Evolutionary conservation across 352 stramenopile species (phyloP).

Genomic region (Phytophthora hibernalis): DNA sequence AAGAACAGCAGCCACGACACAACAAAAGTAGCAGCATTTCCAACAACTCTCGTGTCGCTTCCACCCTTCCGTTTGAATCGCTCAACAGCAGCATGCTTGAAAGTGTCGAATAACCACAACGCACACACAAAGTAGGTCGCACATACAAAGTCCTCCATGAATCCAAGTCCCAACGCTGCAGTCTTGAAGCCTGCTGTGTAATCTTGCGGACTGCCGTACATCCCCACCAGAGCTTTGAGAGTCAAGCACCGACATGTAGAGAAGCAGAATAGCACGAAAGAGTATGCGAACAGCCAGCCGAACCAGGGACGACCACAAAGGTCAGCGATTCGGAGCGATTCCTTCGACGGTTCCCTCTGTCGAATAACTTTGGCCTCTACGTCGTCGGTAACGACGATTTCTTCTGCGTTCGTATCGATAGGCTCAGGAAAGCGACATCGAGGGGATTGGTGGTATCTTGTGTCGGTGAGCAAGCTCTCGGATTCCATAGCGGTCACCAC

Average conservation of each 20-base stretch:
- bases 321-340: slow-evolving; percentile 4
- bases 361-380: slow-evolving; percentile 14
- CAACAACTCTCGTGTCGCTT: background rate
- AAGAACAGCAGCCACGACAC: slow-evolving; percentile 37
- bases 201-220: slow-evolving; percentile 23
- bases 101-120: slow-evolving; percentile 32
- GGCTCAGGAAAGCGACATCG: slow-evolving; percentile 20
- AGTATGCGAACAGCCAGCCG: slow-evolving; percentile 29
- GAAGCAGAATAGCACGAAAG: slow-evolving; percentile 28
- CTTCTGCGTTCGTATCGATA: background rate
- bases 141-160: slow-evolving; percentile 40
- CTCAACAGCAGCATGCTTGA: background rate
- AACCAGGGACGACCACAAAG: slow-evolving; percentile 15
- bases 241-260: slow-evolving; percentile 23
- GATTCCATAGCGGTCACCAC: slow-evolving; percentile 20
- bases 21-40: slow-evolving; percentile 9
- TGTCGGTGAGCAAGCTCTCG: slow-evolving; percentile 12
- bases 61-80: background rate
- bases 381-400: background rate
- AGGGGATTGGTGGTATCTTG: slow-evolving; percentile 18
- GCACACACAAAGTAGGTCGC: slow-evolving; percentile 31
- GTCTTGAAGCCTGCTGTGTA: slow-evolving; percentile 19
- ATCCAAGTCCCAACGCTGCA: slow-evolving; percentile 26
- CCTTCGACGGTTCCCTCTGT: background rate
- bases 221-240: slow-evolving; percentile 23